Evolutionary conservation across 1,284 basidiomycete genomes (phyloP), one percentile per base, ranked within the genome.

Genomic region (Microbotryum intermedium): DNA sequence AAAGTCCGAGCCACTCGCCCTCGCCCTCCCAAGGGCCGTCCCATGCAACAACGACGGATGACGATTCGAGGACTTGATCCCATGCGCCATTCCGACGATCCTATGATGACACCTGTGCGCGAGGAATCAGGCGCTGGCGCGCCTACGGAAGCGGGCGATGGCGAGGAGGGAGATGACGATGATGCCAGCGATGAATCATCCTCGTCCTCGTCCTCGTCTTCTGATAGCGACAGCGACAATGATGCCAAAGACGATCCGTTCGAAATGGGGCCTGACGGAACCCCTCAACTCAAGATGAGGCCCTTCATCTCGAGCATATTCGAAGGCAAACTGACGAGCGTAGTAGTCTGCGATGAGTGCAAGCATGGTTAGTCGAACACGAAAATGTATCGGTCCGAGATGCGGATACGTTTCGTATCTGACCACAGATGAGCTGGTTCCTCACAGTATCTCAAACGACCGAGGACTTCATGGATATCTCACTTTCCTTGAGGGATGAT

Each of bases 391-490:
- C 10, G 29, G n/a, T n/a, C n/a, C n/a, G n/a, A n/a, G n/a, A n/a
- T 30, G 29, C 6, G 29, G 29, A 6, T 30, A 10, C 6, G 29
- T 6, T 30, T 30, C 20, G 28, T 6, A 53, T 16, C 54, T 55
- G 53, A 53, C 6, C 28, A 50, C 54, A 28, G n/a, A 11, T 43
- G 42, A 26, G 43, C 44, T 26, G n/a, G n/a, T 30, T 50, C 20
- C 44, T 52, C 4, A 26, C 45, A 64, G 81, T 93, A 55, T 93
- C 90, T 5, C 85, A 90, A 68, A 93, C 89, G 13, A 88, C 88
- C 71, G 90, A 93, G 74, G 90, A 92, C 71, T 97, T 97, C 74
- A 86, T 88, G 73, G 92, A 95, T 75, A 84, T 97, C 68, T 90
- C 88, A 53, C 79, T 97, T 49, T 84, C 85, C 70, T 85, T 93